A percentile compares a stretch with the other conserved stretches of the same genome.
Conservation (phyloP, 495 filamentous ascomycete species). For the Lindgomyces ingoldianus region DNA sequence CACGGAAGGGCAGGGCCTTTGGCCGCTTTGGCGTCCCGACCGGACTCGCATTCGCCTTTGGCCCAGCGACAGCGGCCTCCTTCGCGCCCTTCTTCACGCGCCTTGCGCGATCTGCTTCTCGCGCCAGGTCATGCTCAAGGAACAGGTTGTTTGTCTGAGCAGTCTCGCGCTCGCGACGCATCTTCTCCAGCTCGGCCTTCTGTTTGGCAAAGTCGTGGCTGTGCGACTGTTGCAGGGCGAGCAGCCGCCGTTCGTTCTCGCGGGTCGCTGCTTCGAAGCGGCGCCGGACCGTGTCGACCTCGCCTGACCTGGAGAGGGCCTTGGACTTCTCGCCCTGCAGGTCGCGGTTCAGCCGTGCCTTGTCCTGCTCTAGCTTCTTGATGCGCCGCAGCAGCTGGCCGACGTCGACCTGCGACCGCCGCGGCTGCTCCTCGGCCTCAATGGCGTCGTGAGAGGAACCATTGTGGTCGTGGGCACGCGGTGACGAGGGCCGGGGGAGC, state of each 20-base stretch:
- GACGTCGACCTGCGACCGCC: constrained; percentile 13
- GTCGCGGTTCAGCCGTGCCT: constrained; percentile 51
- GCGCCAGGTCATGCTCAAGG: constrained; percentile 63
- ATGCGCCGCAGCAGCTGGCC: constrained; percentile 38
- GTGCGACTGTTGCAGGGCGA: constrained; percentile 55
- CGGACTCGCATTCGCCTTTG: constrained; percentile 35
- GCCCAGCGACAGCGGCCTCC: constrained; percentile 16
- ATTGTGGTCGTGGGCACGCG: not conserved
- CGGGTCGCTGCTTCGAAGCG: constrained; percentile 58
- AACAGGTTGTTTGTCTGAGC: constrained; percentile 66
- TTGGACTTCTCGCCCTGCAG: constrained; percentile 53
- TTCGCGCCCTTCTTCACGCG: constrained; percentile 45
- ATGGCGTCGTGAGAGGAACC: constrained; percentile 24
- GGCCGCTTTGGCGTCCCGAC: constrained; percentile 62
- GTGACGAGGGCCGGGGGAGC: not conserved
- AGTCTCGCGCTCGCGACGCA: constrained; percentile 58
- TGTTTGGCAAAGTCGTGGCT: constrained; percentile 57
- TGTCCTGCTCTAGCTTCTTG: constrained; percentile 56
- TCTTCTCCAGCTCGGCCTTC: constrained; percentile 59
- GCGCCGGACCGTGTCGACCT: constrained; percentile 67
- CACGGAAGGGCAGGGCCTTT: constrained; percentile 58
- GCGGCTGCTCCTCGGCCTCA: constrained; percentile 27
- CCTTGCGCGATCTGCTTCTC: constrained; percentile 56
- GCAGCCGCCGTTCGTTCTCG: constrained; percentile 58
- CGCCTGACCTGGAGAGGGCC: constrained; percentile 60